Conservation (phyloP, 208 protist species). For the Leishmania gerbilli region DNA sequence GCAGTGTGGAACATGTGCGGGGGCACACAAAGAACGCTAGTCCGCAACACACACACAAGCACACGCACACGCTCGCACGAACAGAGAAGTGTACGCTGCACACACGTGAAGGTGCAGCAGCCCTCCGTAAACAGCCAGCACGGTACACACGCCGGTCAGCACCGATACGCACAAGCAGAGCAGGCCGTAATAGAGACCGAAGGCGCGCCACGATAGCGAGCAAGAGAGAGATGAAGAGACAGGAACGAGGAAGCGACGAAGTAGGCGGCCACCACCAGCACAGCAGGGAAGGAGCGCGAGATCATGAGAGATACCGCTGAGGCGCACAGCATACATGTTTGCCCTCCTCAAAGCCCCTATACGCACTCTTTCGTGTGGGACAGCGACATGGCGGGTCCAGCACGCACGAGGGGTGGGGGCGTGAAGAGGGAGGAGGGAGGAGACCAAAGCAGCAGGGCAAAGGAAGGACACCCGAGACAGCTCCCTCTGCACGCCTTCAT, state of each 20-base stretch:
- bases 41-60: neutral
- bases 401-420: neutral
- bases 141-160: no score
- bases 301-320: neutral
- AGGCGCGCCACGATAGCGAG: neutral
- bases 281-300: neutral
- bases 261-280: neutral
- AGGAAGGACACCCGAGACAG: neutral
- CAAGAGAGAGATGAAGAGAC: neutral
- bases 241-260: no score
- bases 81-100: neutral
- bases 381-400: neutral
- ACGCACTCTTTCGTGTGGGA: neutral
- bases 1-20: slow-evolving; percentile 26
- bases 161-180: neutral
- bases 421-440: neutral
- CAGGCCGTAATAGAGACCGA: neutral
- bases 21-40: neutral
- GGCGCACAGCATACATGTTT: neutral
- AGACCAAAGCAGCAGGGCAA: neutral
- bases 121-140: neutral
- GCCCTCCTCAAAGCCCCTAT: neutral
- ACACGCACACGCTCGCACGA: neutral
- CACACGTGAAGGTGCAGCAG: neutral
- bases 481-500: neutral